Evolutionary conservation across 192 early-diverging fungal species (phyloP).

Genomic region (Dispira simplex): DNA sequence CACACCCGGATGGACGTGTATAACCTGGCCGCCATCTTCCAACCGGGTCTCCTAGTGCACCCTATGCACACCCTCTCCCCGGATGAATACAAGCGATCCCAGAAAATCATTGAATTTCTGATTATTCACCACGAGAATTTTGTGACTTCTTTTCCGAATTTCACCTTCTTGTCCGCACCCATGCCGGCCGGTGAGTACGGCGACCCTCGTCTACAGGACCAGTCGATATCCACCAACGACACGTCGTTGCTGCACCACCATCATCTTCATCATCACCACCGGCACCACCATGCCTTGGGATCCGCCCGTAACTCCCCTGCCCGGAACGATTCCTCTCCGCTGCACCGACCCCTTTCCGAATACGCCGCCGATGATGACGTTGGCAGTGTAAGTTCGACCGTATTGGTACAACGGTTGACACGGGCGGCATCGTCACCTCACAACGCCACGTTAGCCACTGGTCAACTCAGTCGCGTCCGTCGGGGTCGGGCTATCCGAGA

Average conservation of each 20-base stretch:
- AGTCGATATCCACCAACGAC: too few species aligned
- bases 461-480: slow-evolving; percentile 9
- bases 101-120: slow-evolving; percentile 57
- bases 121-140: slow-evolving; percentile 27
- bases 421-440: slow-evolving; percentile 8
- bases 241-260: too few species aligned
- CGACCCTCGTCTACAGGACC: too few species aligned
- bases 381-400: not conserved
- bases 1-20: slow-evolving; percentile 53
- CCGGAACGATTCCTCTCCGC: too few species aligned
- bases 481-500: slow-evolving; percentile 8
- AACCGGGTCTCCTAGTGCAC: slow-evolving; percentile 58
- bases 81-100: slow-evolving; percentile 59
- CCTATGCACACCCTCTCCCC: slow-evolving; percentile 51
- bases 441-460: slow-evolving; percentile 4
- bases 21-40: slow-evolving; percentile 61
- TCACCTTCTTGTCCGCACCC: slow-evolving; percentile 1
- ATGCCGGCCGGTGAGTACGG: too few species aligned
- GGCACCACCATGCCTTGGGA: not conserved
- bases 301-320: too few species aligned
- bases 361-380: not conserved
- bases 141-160: slow-evolving; percentile 2
- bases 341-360: not conserved
- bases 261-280: not conserved
- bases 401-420: slow-evolving; percentile 2